A percentile compares a stretch with the other conserved stretches of the same genome.
Evolutionary conservation across 768 basidiomycete species (phyloP).

Genomic region (Mycena rosella): DNA sequence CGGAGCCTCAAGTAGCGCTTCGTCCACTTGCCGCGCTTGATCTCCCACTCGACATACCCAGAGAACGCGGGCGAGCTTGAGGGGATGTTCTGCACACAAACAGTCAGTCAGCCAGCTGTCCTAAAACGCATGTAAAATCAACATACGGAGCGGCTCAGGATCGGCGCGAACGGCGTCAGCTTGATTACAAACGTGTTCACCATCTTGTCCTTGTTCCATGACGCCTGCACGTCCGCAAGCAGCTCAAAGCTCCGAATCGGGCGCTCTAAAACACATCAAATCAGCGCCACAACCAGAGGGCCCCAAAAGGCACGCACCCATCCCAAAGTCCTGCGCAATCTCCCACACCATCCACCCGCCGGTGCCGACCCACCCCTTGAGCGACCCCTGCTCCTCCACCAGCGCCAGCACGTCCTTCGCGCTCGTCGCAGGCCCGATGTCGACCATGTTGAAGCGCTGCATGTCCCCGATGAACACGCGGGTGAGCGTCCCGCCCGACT

Average conservation of each 20-base stretch:
- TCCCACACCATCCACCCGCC: conserved; percentile 93
- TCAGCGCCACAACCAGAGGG: conserved; percentile 25
- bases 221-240: conserved; percentile 80
- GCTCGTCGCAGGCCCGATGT: conserved; percentile 73
- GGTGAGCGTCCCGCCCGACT: conserved; percentile 64
- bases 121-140: conserved; percentile 4
- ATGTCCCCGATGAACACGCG: conserved; percentile 83
- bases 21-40: conserved; percentile 94
- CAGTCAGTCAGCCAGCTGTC: conserved; percentile 19
- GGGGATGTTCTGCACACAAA: conserved; percentile 51
- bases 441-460: conserved; percentile 82
- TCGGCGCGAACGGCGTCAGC: conserved; percentile 72
- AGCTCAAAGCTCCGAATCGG: conserved; percentile 91
- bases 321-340: conserved; percentile 90
- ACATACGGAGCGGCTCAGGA: conserved; percentile 72
- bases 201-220: conserved; percentile 89
- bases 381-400: conserved; percentile 74
- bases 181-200: conserved; percentile 87
- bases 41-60: conserved; percentile 89
- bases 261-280: conserved; percentile 70
- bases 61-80: conserved; percentile 60
- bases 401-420: conserved; percentile 80
- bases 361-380: conserved; percentile 69
- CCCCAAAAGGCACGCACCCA: conserved; percentile 67
- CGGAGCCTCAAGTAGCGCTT: conserved; percentile 92